These are phyloP conservation scores for Fallopia convolvulus DNA, from an alignment of 148 eudicot species.

Conservation along the genomic window DNA sequence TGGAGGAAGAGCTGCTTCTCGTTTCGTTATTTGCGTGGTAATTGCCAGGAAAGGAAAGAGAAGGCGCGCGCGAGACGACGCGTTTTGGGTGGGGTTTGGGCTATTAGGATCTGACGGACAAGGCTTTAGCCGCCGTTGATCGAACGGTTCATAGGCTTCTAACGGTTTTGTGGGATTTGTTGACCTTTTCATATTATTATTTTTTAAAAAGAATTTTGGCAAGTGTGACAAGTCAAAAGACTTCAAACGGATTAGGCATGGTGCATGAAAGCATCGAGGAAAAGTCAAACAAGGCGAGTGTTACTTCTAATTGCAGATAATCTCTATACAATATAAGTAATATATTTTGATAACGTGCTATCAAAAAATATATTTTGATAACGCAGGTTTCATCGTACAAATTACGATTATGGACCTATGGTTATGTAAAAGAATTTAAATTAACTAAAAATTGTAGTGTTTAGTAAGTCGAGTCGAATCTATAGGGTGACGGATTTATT, in stretches of 20 bases:
- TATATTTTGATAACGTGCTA: too few relatives aligned
- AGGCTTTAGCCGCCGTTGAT: not conserved
- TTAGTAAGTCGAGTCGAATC: too few relatives aligned
- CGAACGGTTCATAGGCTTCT: not conserved
- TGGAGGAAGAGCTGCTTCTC: not conserved
- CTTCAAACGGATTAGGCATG: not conserved
- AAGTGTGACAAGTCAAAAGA: not conserved
- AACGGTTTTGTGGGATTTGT: not conserved
- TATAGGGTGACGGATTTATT: too few relatives aligned
- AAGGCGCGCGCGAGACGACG: not conserved
- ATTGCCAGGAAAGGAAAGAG: slow-evolving; percentile 3
- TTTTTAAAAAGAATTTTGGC: too few relatives aligned
- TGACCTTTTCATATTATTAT: not conserved
- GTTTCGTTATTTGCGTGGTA: not conserved
- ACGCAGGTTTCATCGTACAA: too few relatives aligned
- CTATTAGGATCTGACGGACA: not conserved
- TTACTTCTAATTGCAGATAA: too few relatives aligned
- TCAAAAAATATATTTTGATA: too few relatives aligned
- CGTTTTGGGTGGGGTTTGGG: not conserved
- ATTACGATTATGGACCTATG: too few relatives aligned
- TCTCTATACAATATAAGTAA: too few relatives aligned
- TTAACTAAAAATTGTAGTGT: too few relatives aligned
- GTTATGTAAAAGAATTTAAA: too few relatives aligned
- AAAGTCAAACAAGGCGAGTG: not conserved
- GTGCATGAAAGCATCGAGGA: too few relatives aligned